Percentiles rank a stretch among this genome's conserved stretches.
Evolutionary conservation across 2,329 filamentous ascomycete species (phyloP).

Genomic region (Pezicula rhizophila): DNA sequence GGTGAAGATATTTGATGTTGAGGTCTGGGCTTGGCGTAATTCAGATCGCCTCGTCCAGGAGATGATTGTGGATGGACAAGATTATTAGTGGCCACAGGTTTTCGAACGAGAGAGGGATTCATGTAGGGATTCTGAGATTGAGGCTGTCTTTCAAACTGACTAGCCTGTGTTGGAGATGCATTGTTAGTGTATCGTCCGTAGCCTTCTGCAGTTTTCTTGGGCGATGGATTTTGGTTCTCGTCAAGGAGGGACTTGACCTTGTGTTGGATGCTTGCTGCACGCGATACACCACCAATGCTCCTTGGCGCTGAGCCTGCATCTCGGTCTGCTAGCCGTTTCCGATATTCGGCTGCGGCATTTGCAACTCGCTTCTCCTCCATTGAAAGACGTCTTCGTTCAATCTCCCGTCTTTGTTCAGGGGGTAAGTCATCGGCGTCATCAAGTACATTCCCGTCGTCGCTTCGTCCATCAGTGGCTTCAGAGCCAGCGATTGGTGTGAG

Average conservation of each 20-base stretch:
- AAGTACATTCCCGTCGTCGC: constrained; percentile 58
- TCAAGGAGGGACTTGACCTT: constrained; percentile 80
- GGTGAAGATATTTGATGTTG: constrained; percentile 15
- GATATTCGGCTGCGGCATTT: constrained; percentile 82
- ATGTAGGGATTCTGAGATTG: constrained; percentile 18
- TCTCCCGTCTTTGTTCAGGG: constrained; percentile 82
- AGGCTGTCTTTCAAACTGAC: constrained; percentile 10
- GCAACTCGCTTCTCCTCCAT: constrained; percentile 89
- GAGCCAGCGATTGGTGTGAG: constrained; percentile 68
- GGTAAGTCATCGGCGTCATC: constrained; percentile 68
- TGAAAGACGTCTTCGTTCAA: constrained; percentile 74
- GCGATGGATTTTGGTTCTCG: constrained; percentile 61
- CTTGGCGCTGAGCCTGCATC: constrained; percentile 45
- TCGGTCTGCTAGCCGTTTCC: constrained; percentile 62
- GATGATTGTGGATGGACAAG: constrained; percentile 19
- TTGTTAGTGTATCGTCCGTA: constrained; percentile 79
- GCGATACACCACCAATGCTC: constrained; percentile 51
- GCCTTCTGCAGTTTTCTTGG: constrained; percentile 72
- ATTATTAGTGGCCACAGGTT: constrained; percentile 37
- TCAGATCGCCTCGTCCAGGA: constrained; percentile 13
- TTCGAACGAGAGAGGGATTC: constrained; percentile 31
- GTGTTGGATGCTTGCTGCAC: constrained; percentile 83
- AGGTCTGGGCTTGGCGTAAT: constrained; percentile 19
- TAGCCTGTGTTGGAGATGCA: constrained; percentile 8
- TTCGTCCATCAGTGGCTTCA: constrained; percentile 63